Conservation (phyloP, 495 filamentous ascomycete species). For the Friedmanniomyces simplex region DNA sequence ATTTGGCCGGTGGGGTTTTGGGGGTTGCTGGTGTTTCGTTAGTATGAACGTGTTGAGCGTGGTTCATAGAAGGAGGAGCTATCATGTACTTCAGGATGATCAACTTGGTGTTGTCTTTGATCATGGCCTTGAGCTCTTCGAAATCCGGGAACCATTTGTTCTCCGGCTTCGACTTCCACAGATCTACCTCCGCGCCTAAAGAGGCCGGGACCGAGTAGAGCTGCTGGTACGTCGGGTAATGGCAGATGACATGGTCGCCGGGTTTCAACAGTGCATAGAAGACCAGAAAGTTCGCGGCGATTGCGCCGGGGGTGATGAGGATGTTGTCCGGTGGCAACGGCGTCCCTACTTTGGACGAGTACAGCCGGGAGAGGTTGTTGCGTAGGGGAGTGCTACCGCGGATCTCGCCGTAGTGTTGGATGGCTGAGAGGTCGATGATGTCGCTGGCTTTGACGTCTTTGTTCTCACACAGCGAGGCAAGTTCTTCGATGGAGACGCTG, state of each 20-base stretch:
- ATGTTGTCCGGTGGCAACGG: slow-evolving; percentile 54
- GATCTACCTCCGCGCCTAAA: slow-evolving; percentile 67
- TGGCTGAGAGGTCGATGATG: slow-evolving; percentile 35
- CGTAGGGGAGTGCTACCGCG: slow-evolving; percentile 56
- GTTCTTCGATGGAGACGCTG: slow-evolving; percentile 66
- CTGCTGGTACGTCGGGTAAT: slow-evolving; percentile 86
- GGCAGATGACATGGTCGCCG: slow-evolving; percentile 81
- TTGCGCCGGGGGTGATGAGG: slow-evolving; percentile 71
- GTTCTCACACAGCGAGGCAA: slow-evolving; percentile 48
- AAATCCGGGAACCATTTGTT: slow-evolving; percentile 60
- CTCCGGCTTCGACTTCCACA: slow-evolving; percentile 62
- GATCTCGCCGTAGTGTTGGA: slow-evolving; percentile 62
- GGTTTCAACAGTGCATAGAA: slow-evolving; percentile 66
- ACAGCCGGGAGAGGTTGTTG: slow-evolving; percentile 53
- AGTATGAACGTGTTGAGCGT: neutral
- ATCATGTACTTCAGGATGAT: slow-evolving; percentile 55
- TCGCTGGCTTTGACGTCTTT: slow-evolving; percentile 30
- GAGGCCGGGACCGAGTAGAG: slow-evolving; percentile 67
- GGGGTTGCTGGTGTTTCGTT: slow-evolving; percentile 53
- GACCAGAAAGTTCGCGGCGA: slow-evolving; percentile 69
- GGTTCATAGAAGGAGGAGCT: neutral
- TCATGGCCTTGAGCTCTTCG: slow-evolving; percentile 53
- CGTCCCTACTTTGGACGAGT: slow-evolving; percentile 43
- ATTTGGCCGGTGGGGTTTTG: slow-evolving; percentile 80
- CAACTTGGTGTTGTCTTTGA: slow-evolving; percentile 66